Evolutionary conservation across 768 basidiomycete genomes (phyloP).

Genomic region (Lactarius sanguifluus): DNA sequence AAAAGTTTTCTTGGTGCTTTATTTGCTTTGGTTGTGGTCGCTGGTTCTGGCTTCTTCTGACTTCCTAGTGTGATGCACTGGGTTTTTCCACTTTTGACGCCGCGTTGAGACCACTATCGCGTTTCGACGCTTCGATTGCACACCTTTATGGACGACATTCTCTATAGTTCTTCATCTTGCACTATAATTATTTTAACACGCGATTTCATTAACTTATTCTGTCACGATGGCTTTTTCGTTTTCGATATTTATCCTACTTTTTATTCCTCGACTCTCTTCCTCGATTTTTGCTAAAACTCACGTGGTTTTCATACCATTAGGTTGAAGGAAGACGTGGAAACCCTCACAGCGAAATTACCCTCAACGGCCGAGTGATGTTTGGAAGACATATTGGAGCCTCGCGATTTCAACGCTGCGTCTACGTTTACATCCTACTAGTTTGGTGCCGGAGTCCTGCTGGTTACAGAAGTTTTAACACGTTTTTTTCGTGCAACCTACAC

Average conservation of each 20-base stretch:
- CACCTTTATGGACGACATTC: not conserved
- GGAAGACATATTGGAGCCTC: conserved; percentile 18
- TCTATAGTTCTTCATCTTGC: not conserved
- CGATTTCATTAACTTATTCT: conserved; percentile 27
- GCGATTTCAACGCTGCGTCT: conserved; percentile 6
- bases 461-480: conserved; percentile 18
- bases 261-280: not conserved
- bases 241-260: conserved; percentile 4
- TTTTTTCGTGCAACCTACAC: conserved; percentile 18
- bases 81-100: conserved; percentile 29
- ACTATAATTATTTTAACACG: conserved; percentile 8
- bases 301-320: conserved; percentile 39
- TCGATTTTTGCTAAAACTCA: conserved; percentile 20
- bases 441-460: conserved; percentile 17
- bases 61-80: conserved; percentile 24
- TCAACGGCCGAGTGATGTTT: conserved; percentile 19
- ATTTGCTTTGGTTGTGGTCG: conserved; percentile 28
- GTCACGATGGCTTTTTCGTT: conserved; percentile 25
- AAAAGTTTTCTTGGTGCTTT: conserved; percentile 41
- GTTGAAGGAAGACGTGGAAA: conserved; percentile 66
- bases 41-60: conserved; percentile 40
- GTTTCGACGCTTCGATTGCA: conserved; percentile 1
- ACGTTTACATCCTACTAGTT: conserved; percentile 6
- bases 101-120: conserved; percentile 18
- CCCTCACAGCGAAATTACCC: conserved; percentile 42